phyloP scores from a whole-genome alignment of 192 early-diverging fungal species.

The Coemansia sp. region DNA sequence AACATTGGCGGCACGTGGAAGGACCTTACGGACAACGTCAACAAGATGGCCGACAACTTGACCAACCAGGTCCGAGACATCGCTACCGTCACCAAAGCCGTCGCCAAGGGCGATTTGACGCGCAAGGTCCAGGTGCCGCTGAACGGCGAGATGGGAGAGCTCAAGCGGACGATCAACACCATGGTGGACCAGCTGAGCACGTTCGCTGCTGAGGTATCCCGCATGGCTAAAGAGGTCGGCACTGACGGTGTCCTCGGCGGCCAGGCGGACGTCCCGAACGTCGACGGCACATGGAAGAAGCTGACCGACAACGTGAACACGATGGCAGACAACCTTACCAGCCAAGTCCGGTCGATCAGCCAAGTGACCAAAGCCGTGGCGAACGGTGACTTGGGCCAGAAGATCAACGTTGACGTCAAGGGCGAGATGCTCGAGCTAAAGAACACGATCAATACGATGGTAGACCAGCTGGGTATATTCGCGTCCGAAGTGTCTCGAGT shows the following conservation, averaged over 20 bases:
- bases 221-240: slow-evolving; percentile 56
- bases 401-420: slow-evolving; percentile 52
- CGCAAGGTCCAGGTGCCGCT: slow-evolving; percentile 41
- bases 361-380: slow-evolving; percentile 63
- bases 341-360: slow-evolving; percentile 58
- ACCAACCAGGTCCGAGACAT: slow-evolving; percentile 63
- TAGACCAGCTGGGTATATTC: slow-evolving; percentile 57
- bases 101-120: slow-evolving; percentile 51
- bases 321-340: slow-evolving; percentile 60
- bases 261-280: slow-evolving; percentile 51
- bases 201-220: slow-evolving; percentile 54
- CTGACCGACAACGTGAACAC: slow-evolving; percentile 61
- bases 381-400: slow-evolving; percentile 52
- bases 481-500: slow-evolving; percentile 64
- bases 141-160: slow-evolving; percentile 51
- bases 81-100: slow-evolving; percentile 51
- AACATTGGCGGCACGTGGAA: slow-evolving; percentile 61
- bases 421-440: slow-evolving; percentile 61
- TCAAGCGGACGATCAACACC: slow-evolving; percentile 51
- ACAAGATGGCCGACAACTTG: slow-evolving; percentile 62
- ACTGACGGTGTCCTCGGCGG: slow-evolving; percentile 58
- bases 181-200: slow-evolving; percentile 55
- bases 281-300: slow-evolving; percentile 56
- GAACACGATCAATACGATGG: slow-evolving; percentile 64
- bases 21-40: slow-evolving; percentile 61